These are phyloP conservation scores for Talaromyces marneffei DNA, from an alignment of 2,329 filamentous ascomycete species.

Conservation along the genomic window DNA sequence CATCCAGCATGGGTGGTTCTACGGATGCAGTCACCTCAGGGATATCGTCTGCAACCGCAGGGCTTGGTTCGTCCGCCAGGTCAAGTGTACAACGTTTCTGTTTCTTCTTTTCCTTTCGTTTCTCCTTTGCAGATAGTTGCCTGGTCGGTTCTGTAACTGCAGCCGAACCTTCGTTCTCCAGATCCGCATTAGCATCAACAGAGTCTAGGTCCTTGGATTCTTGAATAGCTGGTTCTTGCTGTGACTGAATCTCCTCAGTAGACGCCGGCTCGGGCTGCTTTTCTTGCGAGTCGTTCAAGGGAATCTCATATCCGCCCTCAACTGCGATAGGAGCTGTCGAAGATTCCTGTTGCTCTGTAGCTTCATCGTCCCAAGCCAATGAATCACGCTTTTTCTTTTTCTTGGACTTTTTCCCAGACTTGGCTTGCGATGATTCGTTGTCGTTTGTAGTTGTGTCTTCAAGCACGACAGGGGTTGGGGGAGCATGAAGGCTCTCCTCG, in stretches of 20 bases:
- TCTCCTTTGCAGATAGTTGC: constrained; percentile 13
- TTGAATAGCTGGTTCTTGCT: not conserved
- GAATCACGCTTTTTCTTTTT: constrained; percentile 32
- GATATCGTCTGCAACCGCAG: constrained; percentile 13
- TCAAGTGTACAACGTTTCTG: constrained; percentile 21
- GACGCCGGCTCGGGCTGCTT: not conserved
- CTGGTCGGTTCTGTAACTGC: not conserved
- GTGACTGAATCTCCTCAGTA: not conserved
- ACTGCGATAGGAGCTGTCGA: not conserved
- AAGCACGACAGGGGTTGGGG: not conserved
- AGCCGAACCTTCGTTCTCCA: not conserved
- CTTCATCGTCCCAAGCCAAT: constrained; percentile 21
- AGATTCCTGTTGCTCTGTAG: not conserved
- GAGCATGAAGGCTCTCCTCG: not conserved
- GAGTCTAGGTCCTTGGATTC: not conserved
- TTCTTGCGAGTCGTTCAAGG: not conserved
- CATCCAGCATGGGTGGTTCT: constrained; percentile 13
- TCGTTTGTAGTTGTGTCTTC: not conserved
- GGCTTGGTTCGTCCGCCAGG: constrained; percentile 17
- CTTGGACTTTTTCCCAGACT: constrained; percentile 26
- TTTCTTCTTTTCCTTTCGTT: constrained; percentile 21
- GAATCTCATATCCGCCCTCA: not conserved
- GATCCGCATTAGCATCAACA: not conserved
- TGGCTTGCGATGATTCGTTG: not conserved
- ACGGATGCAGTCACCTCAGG: not conserved